Conservation (phyloP, 495 filamentous ascomycete genomes). For the Neurospora sublineolata region DNA sequence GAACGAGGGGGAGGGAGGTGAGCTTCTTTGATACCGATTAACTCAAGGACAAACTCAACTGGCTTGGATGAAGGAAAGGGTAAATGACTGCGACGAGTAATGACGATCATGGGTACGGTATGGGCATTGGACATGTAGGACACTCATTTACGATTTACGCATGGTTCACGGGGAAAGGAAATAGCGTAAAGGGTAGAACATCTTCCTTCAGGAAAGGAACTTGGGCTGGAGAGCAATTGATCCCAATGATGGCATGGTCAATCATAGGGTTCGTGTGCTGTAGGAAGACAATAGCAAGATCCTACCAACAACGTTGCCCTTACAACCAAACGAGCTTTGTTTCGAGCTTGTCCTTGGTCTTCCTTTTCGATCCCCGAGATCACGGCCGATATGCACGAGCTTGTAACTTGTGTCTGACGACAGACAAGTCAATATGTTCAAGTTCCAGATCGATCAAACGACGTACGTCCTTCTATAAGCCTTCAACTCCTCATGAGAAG, state of each 20-base stretch:
- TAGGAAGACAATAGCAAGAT: not conserved
- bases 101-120: not conserved
- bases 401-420: not conserved
- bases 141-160: not conserved
- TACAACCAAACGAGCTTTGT: not conserved
- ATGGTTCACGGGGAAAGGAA: not conserved
- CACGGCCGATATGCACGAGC: not conserved
- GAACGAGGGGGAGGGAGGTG: conserved; percentile 24
- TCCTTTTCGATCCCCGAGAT: not conserved
- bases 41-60: not conserved
- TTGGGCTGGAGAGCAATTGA: not conserved
- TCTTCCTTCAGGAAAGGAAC: not conserved
- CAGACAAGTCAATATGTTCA: not conserved
- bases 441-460: not conserved
- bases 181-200: not conserved
- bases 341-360: not conserved
- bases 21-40: conserved; percentile 38
- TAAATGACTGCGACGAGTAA: not conserved
- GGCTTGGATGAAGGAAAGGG: not conserved
- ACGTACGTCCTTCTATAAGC: not conserved
- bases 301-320: not conserved
- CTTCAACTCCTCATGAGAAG: not conserved
- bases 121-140: not conserved
- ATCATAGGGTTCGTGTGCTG: not conserved
- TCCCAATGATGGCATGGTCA: not conserved